Evolutionary conservation across 2,329 filamentous ascomycete species (phyloP).

Genomic region (Zarea fungicola): DNA sequence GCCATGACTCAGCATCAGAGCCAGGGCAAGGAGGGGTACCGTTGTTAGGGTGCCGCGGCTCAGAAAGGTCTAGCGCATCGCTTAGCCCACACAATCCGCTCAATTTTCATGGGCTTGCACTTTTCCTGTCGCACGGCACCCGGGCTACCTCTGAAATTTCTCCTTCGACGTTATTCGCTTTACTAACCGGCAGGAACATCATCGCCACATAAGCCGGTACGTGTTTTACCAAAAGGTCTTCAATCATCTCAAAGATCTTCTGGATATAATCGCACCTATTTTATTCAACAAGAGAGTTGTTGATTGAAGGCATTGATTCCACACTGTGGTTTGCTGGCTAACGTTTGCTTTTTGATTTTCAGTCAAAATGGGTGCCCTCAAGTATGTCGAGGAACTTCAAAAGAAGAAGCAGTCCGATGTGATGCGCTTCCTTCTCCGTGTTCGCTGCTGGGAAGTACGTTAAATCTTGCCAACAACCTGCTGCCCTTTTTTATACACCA

Average conservation of each 20-base stretch:
- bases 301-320: conserved; percentile 8
- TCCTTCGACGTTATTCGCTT: conserved; percentile 24
- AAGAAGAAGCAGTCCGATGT: conserved; percentile 99
- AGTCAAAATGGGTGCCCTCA: conserved; percentile 97
- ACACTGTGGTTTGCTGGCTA: background rate
- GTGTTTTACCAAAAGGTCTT: conserved; percentile 18
- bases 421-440: conserved; percentile 98
- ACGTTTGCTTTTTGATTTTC: conserved; percentile 21
- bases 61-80: conserved; percentile 25
- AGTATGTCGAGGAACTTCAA: conserved; percentile 99
- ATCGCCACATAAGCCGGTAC: conserved; percentile 32
- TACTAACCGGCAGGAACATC: conserved; percentile 35
- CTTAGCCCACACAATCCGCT: conserved; percentile 34
- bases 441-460: conserved; percentile 99
- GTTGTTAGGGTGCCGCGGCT: conserved; percentile 23
- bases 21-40: conserved; percentile 23
- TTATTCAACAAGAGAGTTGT: background rate
- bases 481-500: conserved; percentile 18
- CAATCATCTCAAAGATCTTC: conserved; percentile 1
- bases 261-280: background rate
- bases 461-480: conserved; percentile 34
- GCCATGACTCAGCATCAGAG: conserved; percentile 8
- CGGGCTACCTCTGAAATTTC: conserved; percentile 22
- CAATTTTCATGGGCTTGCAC: conserved; percentile 26
- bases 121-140: conserved; percentile 27